Evolutionary conservation across 441 rosid species (phyloP), one percentile per base, ranked within the genome.

Genomic region (Bruguiera hainesii): DNA sequence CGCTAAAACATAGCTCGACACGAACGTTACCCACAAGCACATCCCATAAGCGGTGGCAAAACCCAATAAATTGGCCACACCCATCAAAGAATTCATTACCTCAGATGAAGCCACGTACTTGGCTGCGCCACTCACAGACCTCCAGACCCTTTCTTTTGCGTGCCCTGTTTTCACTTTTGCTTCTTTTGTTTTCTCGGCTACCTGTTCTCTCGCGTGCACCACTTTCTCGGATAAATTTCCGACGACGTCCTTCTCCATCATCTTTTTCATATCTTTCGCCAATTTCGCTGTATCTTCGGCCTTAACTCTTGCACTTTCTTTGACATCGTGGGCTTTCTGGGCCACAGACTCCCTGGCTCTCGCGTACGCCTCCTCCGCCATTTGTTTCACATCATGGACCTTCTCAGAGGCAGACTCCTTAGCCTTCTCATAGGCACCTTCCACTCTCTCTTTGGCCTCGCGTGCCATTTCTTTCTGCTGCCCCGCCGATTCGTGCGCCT

Each of bases 1-100:
- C 0, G 87, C 82, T 18, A 52, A 52, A 19, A 52, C 25, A n/a
- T 52, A 52, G 56, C 56, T n/a, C 56, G 21, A 51, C 8, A 20
- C 13, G 6, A 94, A 88, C 37, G 96, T 84, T 5, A 94, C 88
- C 97, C 97, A 94, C 42, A 82, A 75, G 63, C 84, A 67, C 80
- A 75, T 82, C 71, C 99, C 98, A 52, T 81, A 91, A 1, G 91
- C 89, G 0, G 78, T 71, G 0, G 87, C 73, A 1, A 85, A 82
- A 6, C 89, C 91, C 35, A 79, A 58, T 61, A 52, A 52, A 52
- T 7, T n/a, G 26, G 25, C 23, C 25, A 21, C 56, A 51, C 25
- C 11, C 25, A 7, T 55, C 16, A 26, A 3, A 55, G 7, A 23
- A 55, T 55, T 15, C 58, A 23, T 13, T 55, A 26, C 15, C 58